Conservation (phyloP, 192 early-diverging fungal genomes). For the Kappamyces sp. region DNA sequence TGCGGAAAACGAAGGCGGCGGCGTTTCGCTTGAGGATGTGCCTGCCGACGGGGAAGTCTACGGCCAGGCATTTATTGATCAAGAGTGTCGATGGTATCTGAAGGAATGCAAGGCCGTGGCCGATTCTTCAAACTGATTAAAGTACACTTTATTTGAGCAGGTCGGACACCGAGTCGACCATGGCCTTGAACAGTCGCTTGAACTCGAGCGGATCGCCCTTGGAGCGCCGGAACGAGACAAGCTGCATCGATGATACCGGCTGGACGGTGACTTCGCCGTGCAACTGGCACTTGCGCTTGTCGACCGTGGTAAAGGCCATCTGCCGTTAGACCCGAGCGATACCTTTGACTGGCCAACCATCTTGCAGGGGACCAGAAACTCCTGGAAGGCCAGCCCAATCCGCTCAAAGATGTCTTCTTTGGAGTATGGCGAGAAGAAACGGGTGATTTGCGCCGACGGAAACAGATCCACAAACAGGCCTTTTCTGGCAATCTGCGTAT, state of each 20-base stretch:
- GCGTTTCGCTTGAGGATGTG: too few species aligned
- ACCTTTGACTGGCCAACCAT: not conserved
- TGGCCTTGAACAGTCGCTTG: constrained; percentile 40
- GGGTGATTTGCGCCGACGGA: constrained; percentile 29
- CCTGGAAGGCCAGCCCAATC: constrained; percentile 21
- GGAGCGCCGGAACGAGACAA: constrained; percentile 59
- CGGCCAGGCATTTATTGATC: too few species aligned
- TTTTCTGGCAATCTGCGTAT: constrained; percentile 3
- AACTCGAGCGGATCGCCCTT: constrained; percentile 57
- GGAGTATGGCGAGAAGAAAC: constrained; percentile 30
- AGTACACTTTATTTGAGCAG: not conserved
- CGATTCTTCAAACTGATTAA: not conserved
- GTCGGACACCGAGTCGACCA: constrained; percentile 17
- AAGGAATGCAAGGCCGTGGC: too few species aligned
- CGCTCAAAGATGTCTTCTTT: constrained; percentile 19
- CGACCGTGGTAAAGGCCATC: constrained; percentile 60
- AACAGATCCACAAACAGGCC: constrained; percentile 32
- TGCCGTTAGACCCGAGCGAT: constrained; percentile 15
- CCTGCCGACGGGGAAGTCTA: too few species aligned
- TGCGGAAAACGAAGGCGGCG: not conserved
- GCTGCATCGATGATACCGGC: constrained; percentile 30
- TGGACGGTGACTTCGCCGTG: constrained; percentile 55
- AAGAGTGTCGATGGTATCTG: too few species aligned
- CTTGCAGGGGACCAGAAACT: constrained; percentile 40
- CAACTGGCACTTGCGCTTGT: constrained; percentile 57